Conservation (phyloP, 2,329 filamentous ascomycete species). For the Neospermospora avenae region DNA sequence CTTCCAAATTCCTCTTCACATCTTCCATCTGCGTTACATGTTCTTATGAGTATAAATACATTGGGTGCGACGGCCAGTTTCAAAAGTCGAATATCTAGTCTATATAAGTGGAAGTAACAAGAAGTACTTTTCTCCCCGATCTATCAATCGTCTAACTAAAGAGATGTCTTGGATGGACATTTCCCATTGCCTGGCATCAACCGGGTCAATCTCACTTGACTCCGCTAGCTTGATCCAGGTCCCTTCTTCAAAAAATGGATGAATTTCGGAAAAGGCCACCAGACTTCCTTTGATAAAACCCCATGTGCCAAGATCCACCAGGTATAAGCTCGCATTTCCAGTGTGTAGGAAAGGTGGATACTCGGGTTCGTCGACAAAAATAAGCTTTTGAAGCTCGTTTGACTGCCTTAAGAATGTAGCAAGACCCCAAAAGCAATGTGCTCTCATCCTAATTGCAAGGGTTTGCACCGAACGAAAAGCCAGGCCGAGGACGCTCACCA, state of each 20-base stretch:
- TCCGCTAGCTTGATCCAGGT: slow-evolving; percentile 5
- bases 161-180: slow-evolving; percentile 9
- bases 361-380: slow-evolving; percentile 10
- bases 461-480: background rate
- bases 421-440: slow-evolving; percentile 4
- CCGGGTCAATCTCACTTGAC: background rate
- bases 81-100: background rate
- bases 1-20: no score
- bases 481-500: background rate
- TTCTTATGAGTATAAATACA: no score
- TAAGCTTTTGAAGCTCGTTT: slow-evolving; percentile 1
- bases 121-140: slow-evolving; percentile 5
- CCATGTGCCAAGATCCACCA: slow-evolving; percentile 8
- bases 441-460: slow-evolving; percentile 1
- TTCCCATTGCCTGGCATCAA: slow-evolving; percentile 6
- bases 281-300: slow-evolving; percentile 10
- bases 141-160: slow-evolving; percentile 6
- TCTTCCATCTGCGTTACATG: no score
- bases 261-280: background rate
- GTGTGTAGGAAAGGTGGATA: background rate
- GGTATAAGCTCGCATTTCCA: slow-evolving; percentile 6
- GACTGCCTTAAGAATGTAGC: slow-evolving; percentile 3
- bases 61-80: background rate
- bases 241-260: slow-evolving; percentile 3
- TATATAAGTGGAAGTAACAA: slow-evolving; percentile 7